Percentiles rank a stretch among this genome's conserved stretches.
phyloP scores from a whole-genome alignment of 352 stramenopile species.

The Phytophthora parvispora region DNA sequence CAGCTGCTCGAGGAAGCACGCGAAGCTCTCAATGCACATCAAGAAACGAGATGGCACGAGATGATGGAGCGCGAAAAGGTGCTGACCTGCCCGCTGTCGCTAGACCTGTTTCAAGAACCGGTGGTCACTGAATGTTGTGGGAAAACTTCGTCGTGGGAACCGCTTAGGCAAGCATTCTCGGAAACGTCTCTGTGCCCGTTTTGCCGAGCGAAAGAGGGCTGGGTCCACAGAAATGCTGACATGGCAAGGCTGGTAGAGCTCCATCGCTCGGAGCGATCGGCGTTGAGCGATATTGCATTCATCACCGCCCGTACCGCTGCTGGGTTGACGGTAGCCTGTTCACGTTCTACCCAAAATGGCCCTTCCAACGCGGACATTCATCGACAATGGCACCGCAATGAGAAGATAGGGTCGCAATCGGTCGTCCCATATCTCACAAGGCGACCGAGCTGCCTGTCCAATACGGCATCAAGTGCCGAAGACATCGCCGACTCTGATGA shows the following conservation, averaged over 20 bases:
- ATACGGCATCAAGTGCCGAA: neutral
- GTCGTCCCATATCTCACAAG: no score
- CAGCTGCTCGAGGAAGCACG: neutral
- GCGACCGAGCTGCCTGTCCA: neutral
- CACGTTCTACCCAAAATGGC: neutral
- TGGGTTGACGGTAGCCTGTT: neutral
- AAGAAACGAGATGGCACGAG: neutral
- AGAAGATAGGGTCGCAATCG: no score
- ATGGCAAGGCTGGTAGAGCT: neutral
- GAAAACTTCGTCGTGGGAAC: neutral
- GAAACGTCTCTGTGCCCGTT: neutral
- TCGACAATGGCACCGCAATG: no score
- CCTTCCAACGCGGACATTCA: no score
- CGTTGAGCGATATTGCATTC: neutral
- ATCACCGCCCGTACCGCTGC: neutral
- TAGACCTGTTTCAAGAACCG: neutral
- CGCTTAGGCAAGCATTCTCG: neutral
- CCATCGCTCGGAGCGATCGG: neutral
- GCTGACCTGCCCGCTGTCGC: neutral
- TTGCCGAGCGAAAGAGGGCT: neutral
- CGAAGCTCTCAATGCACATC: neutral
- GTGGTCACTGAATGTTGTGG: conserved; percentile 3
- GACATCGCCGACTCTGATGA: neutral
- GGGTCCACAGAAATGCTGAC: neutral
- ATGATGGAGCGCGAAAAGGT: neutral